Evolutionary conservation across 2,329 filamentous ascomycete species (phyloP), one percentile per base, ranked within the genome.

Genomic region (Colletotrichum lini): DNA sequence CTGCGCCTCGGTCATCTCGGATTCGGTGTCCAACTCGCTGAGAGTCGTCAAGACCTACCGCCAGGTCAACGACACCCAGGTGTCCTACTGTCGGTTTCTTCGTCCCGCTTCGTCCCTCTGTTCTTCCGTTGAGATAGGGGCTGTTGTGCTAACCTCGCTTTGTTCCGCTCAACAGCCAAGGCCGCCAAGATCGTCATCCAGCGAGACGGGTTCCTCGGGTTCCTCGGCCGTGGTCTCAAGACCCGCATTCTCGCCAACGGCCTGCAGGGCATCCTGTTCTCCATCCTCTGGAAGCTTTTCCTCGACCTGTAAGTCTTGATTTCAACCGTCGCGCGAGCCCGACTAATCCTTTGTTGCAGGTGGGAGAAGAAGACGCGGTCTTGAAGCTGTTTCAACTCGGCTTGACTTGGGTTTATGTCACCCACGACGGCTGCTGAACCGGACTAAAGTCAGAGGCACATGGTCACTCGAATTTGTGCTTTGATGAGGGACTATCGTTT

Each of bases 231-330:
- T 26, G 84, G 84, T 1, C 80, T 86, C 40, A 82, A 81, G 75
- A 86, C 84, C 0, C 81, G 84, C 9, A 86, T 86, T 8, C 69
- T 86, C n/a, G 82, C 82, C 73, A 86, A 86, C 61, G 84, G 84
- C 0, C 73, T 86, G 2, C 84, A 86, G 62, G 83, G 84, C 0
- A 74, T 86, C 4, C 21, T 86, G 3, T 86, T 86, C 61, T 85
- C 84, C 4, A 85, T 86, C 18, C 73, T 86, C 1, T 86, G 84
- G 84, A 86, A 85, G 63, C 70, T 86, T 0, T 86, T 86, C 68
- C 75, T 86, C 13, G 84, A 86, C 53, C 57, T 86, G 84, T 86
- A 49, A 79, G 84, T 82, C 66, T 16, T 23, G 13, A 5, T 7
- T 2, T 1, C 8, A 38, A 10, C 18, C 21, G 4, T 35, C 13